Base-by-base conservation (phyloP, 192 early-diverging fungal genomes). In the Coemansia sp. region DNA sequence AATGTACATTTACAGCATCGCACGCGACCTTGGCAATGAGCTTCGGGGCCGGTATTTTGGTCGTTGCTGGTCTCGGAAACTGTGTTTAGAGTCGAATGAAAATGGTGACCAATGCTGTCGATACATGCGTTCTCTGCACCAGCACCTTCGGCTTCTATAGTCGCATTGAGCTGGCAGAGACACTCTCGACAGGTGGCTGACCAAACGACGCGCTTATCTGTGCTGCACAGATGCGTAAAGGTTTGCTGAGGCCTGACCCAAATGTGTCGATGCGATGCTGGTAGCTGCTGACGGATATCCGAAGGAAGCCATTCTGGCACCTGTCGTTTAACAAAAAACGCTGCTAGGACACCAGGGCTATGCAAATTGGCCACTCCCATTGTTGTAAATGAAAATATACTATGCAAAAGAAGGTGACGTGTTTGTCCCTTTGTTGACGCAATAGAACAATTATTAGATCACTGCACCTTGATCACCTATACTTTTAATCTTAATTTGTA, bases 1-100 rank as follows among this genome's bases (percentile, higher is more conserved):
- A 65, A 20, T 3, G 46, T 63, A 42, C 73, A 77, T 36, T 57
- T 66, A 57, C 74, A 78, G 64, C 74, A 78, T 39, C 53, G 49
- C 26, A 60, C 50, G 2, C 38, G 44, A 3, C 57, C 72, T 4
- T 14, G 38, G 26, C 57, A 59, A n/a, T 30, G 19, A 5, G 52
- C 58, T 33, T 41, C 33, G 11, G 46, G 30, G 5, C 52, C 53
- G 13, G 20, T 36, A 10, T 46, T 37, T 15, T 46, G 40, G 14
- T 36, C 56, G 19, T 14, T 35, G 38, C 49, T 49, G 13, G 37
- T 58, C n/a, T 62, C 55, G 28, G 33, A 18, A 28, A 11, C 35
- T 0, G 38, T 14, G 15, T 42, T 48, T 11, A 70, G 31, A 7
- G 43, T 30, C 16, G 56, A 36, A 57, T 77, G 73, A 33, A 70